phyloP scores from a whole-genome alignment of 495 filamentous ascomycete genomes.

The Penicillium silybi region DNA sequence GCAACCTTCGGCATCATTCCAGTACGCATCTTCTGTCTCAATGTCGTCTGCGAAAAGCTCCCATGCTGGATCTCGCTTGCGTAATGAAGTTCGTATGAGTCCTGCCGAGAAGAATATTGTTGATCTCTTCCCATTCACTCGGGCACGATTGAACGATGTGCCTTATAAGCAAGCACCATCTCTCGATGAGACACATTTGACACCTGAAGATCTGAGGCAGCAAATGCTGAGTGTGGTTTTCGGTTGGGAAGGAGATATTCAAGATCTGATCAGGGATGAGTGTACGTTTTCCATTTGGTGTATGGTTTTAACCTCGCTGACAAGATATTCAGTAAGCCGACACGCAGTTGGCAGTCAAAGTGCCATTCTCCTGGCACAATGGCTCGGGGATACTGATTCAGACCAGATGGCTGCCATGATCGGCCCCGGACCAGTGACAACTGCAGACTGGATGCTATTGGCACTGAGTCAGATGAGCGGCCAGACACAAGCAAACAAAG shows the following conservation, averaged over 20 bases:
- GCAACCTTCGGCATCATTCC: slow-evolving; percentile 35
- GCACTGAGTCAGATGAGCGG: slow-evolving; percentile 84
- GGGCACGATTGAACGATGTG: slow-evolving; percentile 73
- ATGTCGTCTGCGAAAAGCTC: slow-evolving; percentile 63
- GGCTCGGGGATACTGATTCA: slow-evolving; percentile 82
- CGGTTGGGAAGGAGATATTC: slow-evolving; percentile 86
- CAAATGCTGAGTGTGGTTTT: slow-evolving; percentile 96
- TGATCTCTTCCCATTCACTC: slow-evolving; percentile 62
- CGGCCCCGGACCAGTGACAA: slow-evolving; percentile 75
- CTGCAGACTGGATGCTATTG: slow-evolving; percentile 94
- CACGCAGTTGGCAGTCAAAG: slow-evolving; percentile 69
- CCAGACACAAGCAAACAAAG: slow-evolving; percentile 77
- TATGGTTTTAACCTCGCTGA: slow-evolving; percentile 9
- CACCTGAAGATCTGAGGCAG: slow-evolving; percentile 76
- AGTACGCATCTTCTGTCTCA: slow-evolving; percentile 53
- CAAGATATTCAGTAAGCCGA: slow-evolving; percentile 48
- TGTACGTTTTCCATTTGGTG: slow-evolving; percentile 35
- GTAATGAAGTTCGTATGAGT: slow-evolving; percentile 73
- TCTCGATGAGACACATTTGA: slow-evolving; percentile 60
- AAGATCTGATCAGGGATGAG: slow-evolving; percentile 82
- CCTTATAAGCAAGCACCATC: slow-evolving; percentile 65
- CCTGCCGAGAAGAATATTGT: slow-evolving; percentile 56
- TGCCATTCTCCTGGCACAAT: slow-evolving; percentile 78
- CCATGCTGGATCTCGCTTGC: slow-evolving; percentile 64
- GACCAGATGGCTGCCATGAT: slow-evolving; percentile 75